Percentiles rank a stretch among this genome's conserved stretches.
phyloP scores from a whole-genome alignment of 148 eudicot species.

The Polygonum maritimum region DNA sequence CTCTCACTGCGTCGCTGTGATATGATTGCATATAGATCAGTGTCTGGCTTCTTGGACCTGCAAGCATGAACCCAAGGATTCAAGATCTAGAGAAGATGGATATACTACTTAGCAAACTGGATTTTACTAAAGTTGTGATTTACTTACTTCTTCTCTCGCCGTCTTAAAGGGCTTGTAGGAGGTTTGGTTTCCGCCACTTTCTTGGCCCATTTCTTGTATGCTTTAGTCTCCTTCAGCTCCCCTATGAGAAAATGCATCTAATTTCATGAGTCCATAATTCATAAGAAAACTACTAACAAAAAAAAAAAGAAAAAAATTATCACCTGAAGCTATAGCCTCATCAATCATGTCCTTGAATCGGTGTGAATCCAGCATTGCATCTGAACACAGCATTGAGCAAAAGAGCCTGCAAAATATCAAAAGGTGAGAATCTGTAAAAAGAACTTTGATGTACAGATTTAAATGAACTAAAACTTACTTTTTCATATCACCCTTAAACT shows the following conservation, averaged over 20 bases:
- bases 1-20: constrained; percentile 61
- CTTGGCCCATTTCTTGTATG: constrained; percentile 84
- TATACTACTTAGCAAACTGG: not conserved
- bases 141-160: constrained; percentile 43
- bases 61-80: not conserved
- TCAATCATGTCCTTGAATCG: constrained; percentile 88
- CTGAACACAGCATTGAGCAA: constrained; percentile 90
- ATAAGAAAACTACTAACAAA: not conserved
- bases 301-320: not conserved
- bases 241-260: constrained; percentile 28
- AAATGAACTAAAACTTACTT: constrained; percentile 30
- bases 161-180: constrained; percentile 73
- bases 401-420: constrained; percentile 50
- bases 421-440: not conserved
- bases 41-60: constrained; percentile 52
- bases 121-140: constrained; percentile 8
- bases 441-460: not conserved
- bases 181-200: constrained; percentile 68
- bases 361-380: constrained; percentile 81
- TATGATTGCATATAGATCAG: constrained; percentile 70
- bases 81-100: not conserved
- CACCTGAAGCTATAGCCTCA: constrained; percentile 86
- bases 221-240: constrained; percentile 63
- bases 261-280: not conserved
- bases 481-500: constrained; percentile 84